Conservation (phyloP, 2,329 filamentous ascomycete genomes). For the Penicillium sclerotiorum region DNA sequence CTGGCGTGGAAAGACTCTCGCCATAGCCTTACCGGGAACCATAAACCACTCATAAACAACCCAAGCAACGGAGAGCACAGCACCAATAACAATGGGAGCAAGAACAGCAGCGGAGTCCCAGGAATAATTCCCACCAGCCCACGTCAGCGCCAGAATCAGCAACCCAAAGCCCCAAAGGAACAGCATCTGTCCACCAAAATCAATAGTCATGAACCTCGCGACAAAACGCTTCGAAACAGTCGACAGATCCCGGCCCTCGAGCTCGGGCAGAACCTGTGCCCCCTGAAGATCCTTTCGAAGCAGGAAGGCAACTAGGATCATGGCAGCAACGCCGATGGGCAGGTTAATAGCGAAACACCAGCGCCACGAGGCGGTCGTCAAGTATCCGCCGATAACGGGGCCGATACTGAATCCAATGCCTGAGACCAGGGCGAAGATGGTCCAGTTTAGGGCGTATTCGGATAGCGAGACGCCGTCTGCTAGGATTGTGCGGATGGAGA, state of each 20-base stretch:
- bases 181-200: conserved; percentile 58
- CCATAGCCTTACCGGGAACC: conserved; percentile 51
- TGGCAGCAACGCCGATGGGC: conserved; percentile 9
- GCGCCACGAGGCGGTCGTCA: conserved; percentile 18
- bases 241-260: conserved; percentile 5
- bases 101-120: conserved; percentile 57
- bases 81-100: conserved; percentile 52
- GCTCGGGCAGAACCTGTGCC: conserved; percentile 3
- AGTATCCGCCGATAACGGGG: conserved; percentile 21
- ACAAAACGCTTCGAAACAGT: conserved; percentile 3
- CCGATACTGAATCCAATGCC: conserved; percentile 54
- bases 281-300: conserved; percentile 13
- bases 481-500: conserved; percentile 64
- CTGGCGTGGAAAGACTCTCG: conserved; percentile 56
- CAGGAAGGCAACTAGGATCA: conserved; percentile 7
- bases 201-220: conserved; percentile 28
- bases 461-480: conserved; percentile 64
- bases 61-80: conserved; percentile 46
- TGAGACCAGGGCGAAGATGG: conserved; percentile 62
- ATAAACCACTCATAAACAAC: conserved; percentile 59
- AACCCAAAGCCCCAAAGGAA: conserved; percentile 60
- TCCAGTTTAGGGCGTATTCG: conserved; percentile 66
- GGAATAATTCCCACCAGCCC: conserved; percentile 57
- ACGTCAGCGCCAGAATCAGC: conserved; percentile 58
- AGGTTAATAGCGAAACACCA: conserved; percentile 23